Evolutionary conservation across 805 yeast genomes (phyloP).

Genomic region (Pichia cabralensis): DNA sequence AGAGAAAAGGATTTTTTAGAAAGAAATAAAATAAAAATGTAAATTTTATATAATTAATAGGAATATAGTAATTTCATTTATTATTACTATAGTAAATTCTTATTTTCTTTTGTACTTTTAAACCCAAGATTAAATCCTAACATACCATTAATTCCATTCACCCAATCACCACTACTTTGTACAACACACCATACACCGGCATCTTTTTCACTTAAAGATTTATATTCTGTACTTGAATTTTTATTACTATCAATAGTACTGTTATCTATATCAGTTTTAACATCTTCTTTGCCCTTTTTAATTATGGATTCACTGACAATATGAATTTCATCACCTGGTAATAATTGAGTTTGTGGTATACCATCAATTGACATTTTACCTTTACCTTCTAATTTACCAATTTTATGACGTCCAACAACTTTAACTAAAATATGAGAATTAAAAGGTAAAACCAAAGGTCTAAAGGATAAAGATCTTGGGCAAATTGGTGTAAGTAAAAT

Average conservation of each 20-base stretch:
- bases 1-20: no score
- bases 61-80: no score
- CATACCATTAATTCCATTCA: conserved; percentile 75
- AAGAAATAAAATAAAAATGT: no score
- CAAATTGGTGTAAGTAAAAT: conserved; percentile 83
- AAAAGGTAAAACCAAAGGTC: conserved; percentile 78
- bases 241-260: not conserved
- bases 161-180: conserved; percentile 81
- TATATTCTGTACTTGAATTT: not conserved
- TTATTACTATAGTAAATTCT: conserved; percentile 13
- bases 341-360: conserved; percentile 55
- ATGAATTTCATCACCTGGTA: conserved; percentile 72
- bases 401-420: conserved; percentile 38
- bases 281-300: conserved; percentile 31
- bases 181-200: conserved; percentile 84
- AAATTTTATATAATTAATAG: no score
- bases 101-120: conserved; percentile 26
- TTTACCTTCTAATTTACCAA: conserved; percentile 15
- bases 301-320: conserved; percentile 59
- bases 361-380: conserved; percentile 79
- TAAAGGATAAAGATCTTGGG: conserved; percentile 81
- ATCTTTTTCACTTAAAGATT: not conserved
- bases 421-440: conserved; percentile 62
- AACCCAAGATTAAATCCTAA: conserved; percentile 84
- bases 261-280: not conserved